phyloP scores from a whole-genome alignment of 2,329 filamentous ascomycete genomes.

The Epicoccum sorghinum region DNA sequence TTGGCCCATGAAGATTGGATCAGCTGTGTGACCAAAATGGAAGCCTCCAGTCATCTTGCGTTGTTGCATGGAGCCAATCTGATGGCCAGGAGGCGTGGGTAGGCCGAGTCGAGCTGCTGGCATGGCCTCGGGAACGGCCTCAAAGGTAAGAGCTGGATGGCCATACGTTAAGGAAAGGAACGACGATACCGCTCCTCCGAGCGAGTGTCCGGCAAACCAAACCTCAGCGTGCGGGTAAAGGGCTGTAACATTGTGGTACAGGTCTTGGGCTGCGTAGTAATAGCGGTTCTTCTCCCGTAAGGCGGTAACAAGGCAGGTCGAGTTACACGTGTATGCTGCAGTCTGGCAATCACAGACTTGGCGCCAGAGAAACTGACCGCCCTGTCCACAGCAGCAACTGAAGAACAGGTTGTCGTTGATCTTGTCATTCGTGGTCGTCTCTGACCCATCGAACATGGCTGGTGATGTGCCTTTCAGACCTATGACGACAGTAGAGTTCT shows the following conservation, averaged over 20 bases:
- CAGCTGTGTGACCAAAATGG: conserved; percentile 94
- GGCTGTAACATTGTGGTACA: conserved; percentile 90
- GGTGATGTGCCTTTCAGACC: conserved; percentile 88
- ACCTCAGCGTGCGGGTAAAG: conserved; percentile 84
- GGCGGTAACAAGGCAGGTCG: conserved; percentile 80
- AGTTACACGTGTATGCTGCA: conserved; percentile 86
- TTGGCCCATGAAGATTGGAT: conserved; percentile 91
- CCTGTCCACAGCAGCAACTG: conserved; percentile 95
- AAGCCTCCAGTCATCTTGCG: conserved; percentile 72
- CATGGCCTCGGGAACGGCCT: conserved; percentile 89
- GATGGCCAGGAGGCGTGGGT: conserved; percentile 78
- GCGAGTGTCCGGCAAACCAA: conserved; percentile 90
- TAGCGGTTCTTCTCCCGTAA: conserved; percentile 85
- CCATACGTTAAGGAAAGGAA: conserved; percentile 91
- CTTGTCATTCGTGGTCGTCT: conserved; percentile 97
- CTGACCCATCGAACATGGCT: conserved; percentile 94
- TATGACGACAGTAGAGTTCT: conserved; percentile 86
- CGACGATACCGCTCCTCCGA: conserved; percentile 89
- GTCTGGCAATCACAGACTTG: conserved; percentile 94
- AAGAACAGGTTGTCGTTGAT: conserved; percentile 98
- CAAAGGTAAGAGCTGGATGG: conserved; percentile 87
- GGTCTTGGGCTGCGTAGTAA: conserved; percentile 84
- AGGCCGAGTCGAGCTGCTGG: conserved; percentile 84
- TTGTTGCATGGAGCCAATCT: conserved; percentile 71
- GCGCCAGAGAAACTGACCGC: conserved; percentile 86